A percentile compares a stretch with the other conserved stretches of the same genome.
Conservation (phyloP, 1,139 yeast genomes). For the Kodamaea suecica region DNA sequence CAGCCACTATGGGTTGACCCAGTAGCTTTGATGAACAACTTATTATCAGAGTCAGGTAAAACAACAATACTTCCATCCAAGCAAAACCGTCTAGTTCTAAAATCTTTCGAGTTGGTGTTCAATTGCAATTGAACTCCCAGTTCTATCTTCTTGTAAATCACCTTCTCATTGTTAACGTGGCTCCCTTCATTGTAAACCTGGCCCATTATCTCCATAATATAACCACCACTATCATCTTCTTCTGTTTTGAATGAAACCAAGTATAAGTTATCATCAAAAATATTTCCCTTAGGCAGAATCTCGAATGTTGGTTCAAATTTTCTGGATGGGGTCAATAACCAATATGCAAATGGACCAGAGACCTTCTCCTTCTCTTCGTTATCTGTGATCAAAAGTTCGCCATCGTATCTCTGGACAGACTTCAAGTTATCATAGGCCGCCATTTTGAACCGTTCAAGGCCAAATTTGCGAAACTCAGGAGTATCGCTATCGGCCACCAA, state of each 20-base stretch:
- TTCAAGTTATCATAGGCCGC: conserved; percentile 62
- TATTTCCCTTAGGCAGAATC: conserved; percentile 69
- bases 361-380: conserved; percentile 1
- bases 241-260: conserved; percentile 52
- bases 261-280: conserved; percentile 50
- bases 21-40: conserved; percentile 15
- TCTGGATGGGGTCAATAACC: conserved; percentile 60
- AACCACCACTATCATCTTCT: conserved; percentile 17
- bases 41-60: conserved; percentile 26
- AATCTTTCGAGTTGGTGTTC: conserved; percentile 16
- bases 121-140: conserved; percentile 27
- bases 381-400: conserved; percentile 24
- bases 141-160: conserved; percentile 38
- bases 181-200: conserved; percentile 57
- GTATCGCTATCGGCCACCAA: conserved; percentile 77
- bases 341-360: conserved; percentile 58
- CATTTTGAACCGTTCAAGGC: conserved; percentile 61
- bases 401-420: conserved; percentile 49
- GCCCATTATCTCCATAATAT: conserved; percentile 56
- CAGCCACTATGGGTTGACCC: conserved; percentile 26
- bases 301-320: conserved; percentile 64
- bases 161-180: conserved; percentile 47
- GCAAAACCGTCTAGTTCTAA: conserved; percentile 43
- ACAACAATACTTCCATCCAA: conserved; percentile 50
- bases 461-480: conserved; percentile 61